Percentiles rank a stretch among this genome's conserved stretches.
Conservation (phyloP, 768 basidiomycete species). For the Filobasidium floriforme region DNA sequence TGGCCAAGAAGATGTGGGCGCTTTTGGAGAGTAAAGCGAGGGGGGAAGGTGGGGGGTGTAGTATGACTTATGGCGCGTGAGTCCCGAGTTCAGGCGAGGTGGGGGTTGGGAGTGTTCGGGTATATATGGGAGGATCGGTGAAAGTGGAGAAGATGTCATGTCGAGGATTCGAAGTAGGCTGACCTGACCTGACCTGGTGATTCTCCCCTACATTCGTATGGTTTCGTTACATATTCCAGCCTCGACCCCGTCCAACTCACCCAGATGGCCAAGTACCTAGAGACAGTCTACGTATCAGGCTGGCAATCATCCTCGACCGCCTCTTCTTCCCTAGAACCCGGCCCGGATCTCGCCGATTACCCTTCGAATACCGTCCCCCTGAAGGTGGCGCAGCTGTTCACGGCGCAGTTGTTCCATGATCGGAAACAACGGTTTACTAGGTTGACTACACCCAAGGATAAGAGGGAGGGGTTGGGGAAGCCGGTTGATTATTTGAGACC, state of each 20-base stretch:
- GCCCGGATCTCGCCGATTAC: conserved; percentile 97
- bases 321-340: conserved; percentile 87
- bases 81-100: conserved; percentile 46
- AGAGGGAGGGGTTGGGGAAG: conserved; percentile 52
- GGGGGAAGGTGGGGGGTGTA: conserved; percentile 47
- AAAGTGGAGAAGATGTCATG: no score
- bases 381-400: conserved; percentile 97
- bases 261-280: conserved; percentile 94
- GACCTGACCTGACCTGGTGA: no score
- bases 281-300: conserved; percentile 97
- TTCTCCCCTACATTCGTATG: no score
- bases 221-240: no score
- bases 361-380: conserved; percentile 97
- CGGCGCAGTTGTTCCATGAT: conserved; percentile 98
- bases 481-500: conserved; percentile 84
- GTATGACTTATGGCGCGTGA: conserved; percentile 97
- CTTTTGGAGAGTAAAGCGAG: conserved; percentile 65
- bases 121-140: no score
- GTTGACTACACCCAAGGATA: conserved; percentile 24
- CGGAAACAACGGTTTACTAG: conserved; percentile 68
- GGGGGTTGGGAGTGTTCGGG: background rate
- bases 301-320: conserved; percentile 81
- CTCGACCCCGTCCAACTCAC: conserved; percentile 96
- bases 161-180: no score
- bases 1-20: conserved; percentile 77